Percentiles rank a stretch among this genome's conserved stretches.
phyloP scores from a whole-genome alignment of 2,329 filamentous ascomycete species.

The Trichoderma arundinaceum region DNA sequence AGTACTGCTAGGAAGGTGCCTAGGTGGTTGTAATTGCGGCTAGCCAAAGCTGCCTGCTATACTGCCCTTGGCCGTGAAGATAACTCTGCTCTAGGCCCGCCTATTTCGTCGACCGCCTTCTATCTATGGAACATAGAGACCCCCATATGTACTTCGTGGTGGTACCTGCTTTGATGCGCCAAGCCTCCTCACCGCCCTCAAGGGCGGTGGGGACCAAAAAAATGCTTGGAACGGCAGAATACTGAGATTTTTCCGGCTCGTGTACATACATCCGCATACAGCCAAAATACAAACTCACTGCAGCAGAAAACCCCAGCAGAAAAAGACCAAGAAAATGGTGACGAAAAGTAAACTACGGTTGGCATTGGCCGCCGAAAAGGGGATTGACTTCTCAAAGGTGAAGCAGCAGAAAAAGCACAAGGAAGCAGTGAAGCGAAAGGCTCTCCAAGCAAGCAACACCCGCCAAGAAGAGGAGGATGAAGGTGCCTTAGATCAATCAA shows the following conservation, averaged over 20 bases:
- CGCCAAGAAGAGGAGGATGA: constrained; percentile 40
- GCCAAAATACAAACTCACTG: background rate
- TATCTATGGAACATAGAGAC: background rate
- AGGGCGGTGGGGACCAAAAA: constrained; percentile 24
- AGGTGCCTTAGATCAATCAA: constrained; percentile 44
- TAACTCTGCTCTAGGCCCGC: too few relatives aligned
- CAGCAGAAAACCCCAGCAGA: background rate
- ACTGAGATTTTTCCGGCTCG: constrained; percentile 21
- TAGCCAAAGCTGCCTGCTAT: too few relatives aligned
- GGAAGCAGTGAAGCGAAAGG: constrained; percentile 49
- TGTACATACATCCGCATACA: background rate
- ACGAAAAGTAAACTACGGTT: constrained; percentile 58
- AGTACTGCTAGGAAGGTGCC: too few relatives aligned
- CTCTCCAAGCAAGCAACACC: constrained; percentile 38
- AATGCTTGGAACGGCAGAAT: constrained; percentile 26
- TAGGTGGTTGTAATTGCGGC: too few relatives aligned
- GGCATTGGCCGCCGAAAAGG: constrained; percentile 61
- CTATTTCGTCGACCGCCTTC: too few relatives aligned
- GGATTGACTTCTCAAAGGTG: constrained; percentile 57
- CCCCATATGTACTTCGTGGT: background rate
- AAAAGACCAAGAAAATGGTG: constrained; percentile 46
- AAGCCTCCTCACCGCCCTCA: constrained; percentile 23
- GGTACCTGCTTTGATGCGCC: constrained; percentile 21
- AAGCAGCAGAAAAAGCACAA: constrained; percentile 58
- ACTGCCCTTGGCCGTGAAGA: too few relatives aligned